phyloP scores from a whole-genome alignment of 139 green algal genomes.

The Ettlia oleoabundans region DNA sequence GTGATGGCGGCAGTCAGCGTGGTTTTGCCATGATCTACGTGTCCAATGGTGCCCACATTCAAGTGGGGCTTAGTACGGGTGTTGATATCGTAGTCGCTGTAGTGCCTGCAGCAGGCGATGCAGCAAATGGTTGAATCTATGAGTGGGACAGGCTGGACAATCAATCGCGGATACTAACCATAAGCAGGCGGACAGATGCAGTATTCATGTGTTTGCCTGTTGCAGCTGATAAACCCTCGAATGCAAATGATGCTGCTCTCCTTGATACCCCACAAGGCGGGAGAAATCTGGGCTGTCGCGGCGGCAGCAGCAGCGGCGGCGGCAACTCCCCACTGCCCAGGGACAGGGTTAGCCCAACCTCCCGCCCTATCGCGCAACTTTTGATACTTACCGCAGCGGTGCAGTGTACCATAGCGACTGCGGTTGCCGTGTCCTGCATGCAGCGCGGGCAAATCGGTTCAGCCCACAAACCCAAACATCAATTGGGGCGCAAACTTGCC shows the following conservation, averaged over 20 bases:
- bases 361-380: neutral
- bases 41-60: conserved; percentile 95
- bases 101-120: neutral
- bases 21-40: conserved; percentile 99
- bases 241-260: too few species aligned
- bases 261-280: too few species aligned
- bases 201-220: too few species aligned
- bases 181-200: too few species aligned
- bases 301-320: too few species aligned
- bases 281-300: too few species aligned
- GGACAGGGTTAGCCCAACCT: neutral
- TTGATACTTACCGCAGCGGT: neutral
- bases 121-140: too few species aligned
- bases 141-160: too few species aligned
- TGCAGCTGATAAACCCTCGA: too few species aligned
- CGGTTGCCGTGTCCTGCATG: conserved; percentile 12
- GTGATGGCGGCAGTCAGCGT: conserved; percentile 97
- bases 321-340: neutral
- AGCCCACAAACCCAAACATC: conserved; percentile 4
- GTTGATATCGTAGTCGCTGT: conserved; percentile 88
- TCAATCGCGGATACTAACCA: too few species aligned
- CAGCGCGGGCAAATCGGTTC: neutral
- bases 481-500: neutral
- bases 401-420: conserved; percentile 14
- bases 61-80: conserved; percentile 53